phyloP scores from a whole-genome alignment of 2,329 filamentous ascomycete genomes.

The Apiospora phragmitis region DNA sequence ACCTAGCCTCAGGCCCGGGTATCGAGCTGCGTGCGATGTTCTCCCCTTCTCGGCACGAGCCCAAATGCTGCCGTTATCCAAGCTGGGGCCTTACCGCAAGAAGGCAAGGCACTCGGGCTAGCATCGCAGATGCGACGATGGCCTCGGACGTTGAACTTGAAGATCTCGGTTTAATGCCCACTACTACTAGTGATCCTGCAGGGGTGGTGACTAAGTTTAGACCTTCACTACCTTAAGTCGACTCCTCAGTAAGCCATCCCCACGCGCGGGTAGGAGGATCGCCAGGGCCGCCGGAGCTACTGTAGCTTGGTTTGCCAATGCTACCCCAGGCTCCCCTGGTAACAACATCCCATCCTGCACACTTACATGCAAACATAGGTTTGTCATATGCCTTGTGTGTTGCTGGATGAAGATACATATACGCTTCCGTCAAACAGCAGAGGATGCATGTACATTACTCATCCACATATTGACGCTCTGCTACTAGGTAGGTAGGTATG shows the following conservation, averaged over 20 bases:
- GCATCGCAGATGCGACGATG: not conserved
- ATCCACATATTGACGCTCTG: not conserved
- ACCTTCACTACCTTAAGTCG: not conserved
- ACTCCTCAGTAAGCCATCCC: not conserved
- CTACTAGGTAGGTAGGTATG: too few relatives aligned
- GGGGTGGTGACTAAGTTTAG: not conserved
- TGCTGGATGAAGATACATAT: not conserved
- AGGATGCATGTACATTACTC: not conserved
- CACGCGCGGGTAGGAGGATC: not conserved
- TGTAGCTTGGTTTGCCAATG: not conserved
- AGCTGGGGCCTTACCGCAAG: not conserved
- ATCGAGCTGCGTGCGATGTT: not conserved
- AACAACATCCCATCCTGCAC: not conserved
- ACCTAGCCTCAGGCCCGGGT: not conserved
- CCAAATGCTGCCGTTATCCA: not conserved
- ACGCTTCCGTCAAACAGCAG: not conserved
- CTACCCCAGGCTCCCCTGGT: not conserved
- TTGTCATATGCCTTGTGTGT: not conserved
- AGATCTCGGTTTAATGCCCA: not conserved
- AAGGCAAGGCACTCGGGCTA: not conserved
- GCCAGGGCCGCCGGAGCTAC: not conserved
- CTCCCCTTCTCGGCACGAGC: not conserved
- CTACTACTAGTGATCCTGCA: not conserved
- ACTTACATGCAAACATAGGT: not conserved
- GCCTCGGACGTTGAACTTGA: not conserved